Evolutionary conservation across 1,284 basidiomycete genomes (phyloP), one percentile per base, ranked within the genome.

Genomic region (Heterobasidion irregulare): DNA sequence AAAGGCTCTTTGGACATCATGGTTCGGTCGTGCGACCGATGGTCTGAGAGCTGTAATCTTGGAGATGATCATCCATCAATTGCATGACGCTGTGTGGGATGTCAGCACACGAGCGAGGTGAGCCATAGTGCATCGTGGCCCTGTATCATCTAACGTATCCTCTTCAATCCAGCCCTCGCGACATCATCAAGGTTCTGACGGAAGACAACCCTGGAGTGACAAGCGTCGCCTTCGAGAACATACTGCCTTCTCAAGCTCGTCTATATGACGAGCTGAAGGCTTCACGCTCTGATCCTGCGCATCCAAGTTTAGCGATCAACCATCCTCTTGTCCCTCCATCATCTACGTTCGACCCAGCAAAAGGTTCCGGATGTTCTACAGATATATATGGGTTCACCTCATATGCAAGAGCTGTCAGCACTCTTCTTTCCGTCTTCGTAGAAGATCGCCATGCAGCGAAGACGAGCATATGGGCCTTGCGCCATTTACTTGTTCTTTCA

Each of bases 361-460:
- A 62, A 13, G 53, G 44, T n/a, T 36, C 38, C 19, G 47, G 56
- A 6, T 32, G 59, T 3, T 47, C 58, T 33, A 35, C 56, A 53
- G 82, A 90, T 61, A 58, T 58, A 0, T 69, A 71, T 16, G 84
- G 83, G 0, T 79, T 82, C 43, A 75, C 79, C 0, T 62, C 75
- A 3, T 93, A 91, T 62, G 83, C 84, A 0, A 82, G 94, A 8
- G 70, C 78, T 1, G 76, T 83, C 10, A 69, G 75, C 46, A 84
- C 84, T 0, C 70, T 90, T 10, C 69, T 93, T 2, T 71, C 79
- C 1, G 66, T 85, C 35, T 73, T 93, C 36, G 66, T 75, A 1
- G 74, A 80, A 2, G 82, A 94, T 63, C 82, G 90, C 15, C 72
- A 75, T 5, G 62, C 80, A 1, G 83, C 87, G 1, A 80, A 77